These are phyloP conservation scores for Kluyveromyces sp. DNA, from an alignment of 1,139 yeast genomes.

Conservation along the genomic window DNA sequence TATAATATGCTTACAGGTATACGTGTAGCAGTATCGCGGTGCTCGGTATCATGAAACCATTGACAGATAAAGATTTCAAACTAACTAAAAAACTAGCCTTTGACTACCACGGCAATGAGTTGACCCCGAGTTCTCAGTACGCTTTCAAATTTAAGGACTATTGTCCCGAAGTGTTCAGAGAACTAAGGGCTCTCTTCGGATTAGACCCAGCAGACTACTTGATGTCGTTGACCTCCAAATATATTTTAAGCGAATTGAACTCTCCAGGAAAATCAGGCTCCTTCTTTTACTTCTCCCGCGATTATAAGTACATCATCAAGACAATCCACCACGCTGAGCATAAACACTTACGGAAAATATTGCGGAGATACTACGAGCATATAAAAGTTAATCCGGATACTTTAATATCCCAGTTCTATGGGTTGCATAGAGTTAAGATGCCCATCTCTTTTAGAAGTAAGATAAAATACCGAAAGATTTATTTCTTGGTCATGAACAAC, in stretches of 20 bases:
- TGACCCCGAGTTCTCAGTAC: constrained; percentile 81
- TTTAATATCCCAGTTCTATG: constrained; percentile 86
- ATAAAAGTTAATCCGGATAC: constrained; percentile 83
- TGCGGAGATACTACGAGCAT: constrained; percentile 73
- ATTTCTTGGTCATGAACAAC: constrained; percentile 94
- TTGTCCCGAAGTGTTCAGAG: constrained; percentile 89
- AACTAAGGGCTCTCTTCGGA: constrained; percentile 68
- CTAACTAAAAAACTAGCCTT: constrained; percentile 74
- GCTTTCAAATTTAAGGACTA: constrained; percentile 97
- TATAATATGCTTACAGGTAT: constrained; percentile 97
- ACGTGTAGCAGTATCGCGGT: constrained; percentile 86
- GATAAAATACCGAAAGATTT: constrained; percentile 64
- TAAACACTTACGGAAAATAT: constrained; percentile 63
- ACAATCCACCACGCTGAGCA: constrained; percentile 94
- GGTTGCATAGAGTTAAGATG: constrained; percentile 88
- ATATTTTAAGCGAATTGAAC: constrained; percentile 83
- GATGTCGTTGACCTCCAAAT: constrained; percentile 85
- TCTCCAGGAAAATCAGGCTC: constrained; percentile 98
- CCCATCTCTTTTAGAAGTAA: constrained; percentile 47
- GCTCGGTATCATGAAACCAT: constrained; percentile 73
- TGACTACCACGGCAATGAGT: constrained; percentile 79
- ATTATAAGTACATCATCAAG: constrained; percentile 87
- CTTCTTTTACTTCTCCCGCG: constrained; percentile 89
- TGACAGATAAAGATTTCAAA: constrained; percentile 62
- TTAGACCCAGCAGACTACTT: constrained; percentile 94